Evolutionary conservation across 2,329 filamentous ascomycete genomes (phyloP), one percentile per base, ranked within the genome.

Genomic region (Massarina eburnea): DNA sequence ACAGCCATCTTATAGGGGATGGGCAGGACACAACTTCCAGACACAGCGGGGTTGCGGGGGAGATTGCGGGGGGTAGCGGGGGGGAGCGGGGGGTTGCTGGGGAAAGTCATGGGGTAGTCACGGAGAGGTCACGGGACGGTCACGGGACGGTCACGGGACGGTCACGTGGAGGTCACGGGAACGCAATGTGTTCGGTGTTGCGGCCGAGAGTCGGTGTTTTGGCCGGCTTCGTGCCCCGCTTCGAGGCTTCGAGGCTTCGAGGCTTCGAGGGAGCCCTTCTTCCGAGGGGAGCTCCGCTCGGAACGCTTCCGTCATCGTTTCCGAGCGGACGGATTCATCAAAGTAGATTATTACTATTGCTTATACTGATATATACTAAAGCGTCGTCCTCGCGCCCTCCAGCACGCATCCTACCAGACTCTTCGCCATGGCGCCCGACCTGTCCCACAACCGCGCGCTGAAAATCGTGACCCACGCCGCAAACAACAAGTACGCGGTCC

Each of bases 391-490:
- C n/a, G n/a, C n/a, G n/a, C n/a, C n/a, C n/a, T n/a, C n/a, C n/a
- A n/a, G n/a, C n/a, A n/a, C n/a, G n/a, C n/a, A n/a, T n/a, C n/a
- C n/a, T n/a, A n/a, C n/a, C n/a, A n/a, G 22, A 17, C 27, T 17
- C 3, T 78, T 80, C 24, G 73, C 77, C 48, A 81, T 81, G 29
- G 80, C 80, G 1, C 49, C 59, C 24, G 75, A 79, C 60, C 73
- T 70, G 29, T 81, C 82, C 44, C 58, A 67, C 21, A 67, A 68
- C 48, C 61, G 58, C 41, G 64, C 66, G 10, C 56, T 68, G 20
- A 61, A 58, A 60, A 81, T 85, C 59, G 76, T 84, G 58, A 74
- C 81, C 57, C 76, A 78, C 45, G 82, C 82, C 44, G 72, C 74
- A 37, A 68, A 73, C 19, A 78, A 79, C 58, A 73, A 77, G 26